phyloP scores from a whole-genome alignment of 345 rosid species.

The Linum lewisii region DNA sequence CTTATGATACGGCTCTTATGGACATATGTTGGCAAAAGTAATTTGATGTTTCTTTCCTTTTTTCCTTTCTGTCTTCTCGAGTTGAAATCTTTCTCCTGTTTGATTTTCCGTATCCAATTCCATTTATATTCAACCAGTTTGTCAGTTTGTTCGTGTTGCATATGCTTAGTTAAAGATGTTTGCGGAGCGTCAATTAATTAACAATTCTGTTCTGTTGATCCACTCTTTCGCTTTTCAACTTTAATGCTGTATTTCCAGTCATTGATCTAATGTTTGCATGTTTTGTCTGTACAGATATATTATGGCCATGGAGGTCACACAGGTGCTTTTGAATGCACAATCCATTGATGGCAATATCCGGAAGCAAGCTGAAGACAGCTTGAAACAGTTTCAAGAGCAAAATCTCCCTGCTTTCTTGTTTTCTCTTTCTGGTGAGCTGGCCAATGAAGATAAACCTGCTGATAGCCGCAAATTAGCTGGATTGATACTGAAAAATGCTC shows the following conservation, averaged over 20 bases:
- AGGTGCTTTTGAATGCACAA: slow-evolving; percentile 67
- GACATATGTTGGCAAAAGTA: too few species aligned
- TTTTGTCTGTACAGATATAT: slow-evolving; percentile 10
- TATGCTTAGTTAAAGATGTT: too few species aligned
- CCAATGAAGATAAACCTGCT: slow-evolving; percentile 60
- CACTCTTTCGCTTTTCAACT: background rate
- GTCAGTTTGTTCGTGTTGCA: too few species aligned
- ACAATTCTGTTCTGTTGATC: background rate
- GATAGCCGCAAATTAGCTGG: slow-evolving; percentile 71
- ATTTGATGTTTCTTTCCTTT: too few species aligned
- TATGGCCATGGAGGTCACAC: slow-evolving; percentile 51
- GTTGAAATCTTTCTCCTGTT: too few species aligned
- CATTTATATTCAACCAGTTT: too few species aligned
- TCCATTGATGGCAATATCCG: slow-evolving; percentile 57
- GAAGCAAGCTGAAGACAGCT: slow-evolving; percentile 60
- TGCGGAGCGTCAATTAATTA: too few species aligned
- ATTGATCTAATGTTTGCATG: background rate
- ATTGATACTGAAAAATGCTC: slow-evolving; percentile 51
- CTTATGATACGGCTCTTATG: too few species aligned
- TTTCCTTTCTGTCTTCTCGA: too few species aligned
- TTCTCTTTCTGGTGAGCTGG: slow-evolving; percentile 57
- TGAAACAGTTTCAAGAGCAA: slow-evolving; percentile 62
- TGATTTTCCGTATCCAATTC: too few species aligned
- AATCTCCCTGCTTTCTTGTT: slow-evolving; percentile 52
- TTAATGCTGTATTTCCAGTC: background rate